Evolutionary conservation across 192 early-diverging fungal species (phyloP), one percentile per base, ranked within the genome.

Genomic region (Coemansia aciculifera): DNA sequence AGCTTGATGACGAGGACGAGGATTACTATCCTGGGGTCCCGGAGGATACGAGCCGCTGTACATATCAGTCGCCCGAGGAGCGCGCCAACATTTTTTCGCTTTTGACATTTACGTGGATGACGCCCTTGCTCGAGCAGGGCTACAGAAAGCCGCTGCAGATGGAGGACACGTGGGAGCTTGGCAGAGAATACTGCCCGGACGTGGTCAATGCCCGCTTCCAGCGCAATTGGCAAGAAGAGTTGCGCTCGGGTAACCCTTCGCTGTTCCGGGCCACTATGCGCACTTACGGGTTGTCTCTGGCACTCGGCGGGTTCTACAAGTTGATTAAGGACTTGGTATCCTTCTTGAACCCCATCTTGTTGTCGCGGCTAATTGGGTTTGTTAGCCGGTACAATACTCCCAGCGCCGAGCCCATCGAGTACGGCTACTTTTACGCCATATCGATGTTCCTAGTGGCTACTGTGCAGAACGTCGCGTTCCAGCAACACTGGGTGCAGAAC

Each of bases 401-500:
- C 24, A 65, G 71, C 2, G 87, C 85, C 3, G 80, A 89, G 63
- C 91, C 93, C 4, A 63, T 91, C 5, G 89, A 91, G 27, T 75
- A 89, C 38, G 95, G 97, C 34, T 88, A 93, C 68, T 76, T 87
- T 39, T 94, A 96, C 64, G 94, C 95, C 32, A 34, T 86, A 2
- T 66, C 89, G 31, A 97, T 99, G 94, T 89, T 99, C 60, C 19
- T 86, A 5, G 88, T 90, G 37, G 93, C 94, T 69, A 66, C 93
- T 17, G 68, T 86, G 5, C 95, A 99, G 75, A 94, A 94, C 1
- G 78, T 91, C 42, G 84, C 96, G 3, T 85, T 95, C 61, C 93
- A 97, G 76, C 95, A 96, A 71, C 97, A 97, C 83, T 97, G 97
- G 81, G 90, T 92, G 62, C 85, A 91, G 57, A 93, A 92, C 69